phyloP scores from a whole-genome alignment of 2,329 filamentous ascomycete genomes.

The Cercospora sp. region DNA sequence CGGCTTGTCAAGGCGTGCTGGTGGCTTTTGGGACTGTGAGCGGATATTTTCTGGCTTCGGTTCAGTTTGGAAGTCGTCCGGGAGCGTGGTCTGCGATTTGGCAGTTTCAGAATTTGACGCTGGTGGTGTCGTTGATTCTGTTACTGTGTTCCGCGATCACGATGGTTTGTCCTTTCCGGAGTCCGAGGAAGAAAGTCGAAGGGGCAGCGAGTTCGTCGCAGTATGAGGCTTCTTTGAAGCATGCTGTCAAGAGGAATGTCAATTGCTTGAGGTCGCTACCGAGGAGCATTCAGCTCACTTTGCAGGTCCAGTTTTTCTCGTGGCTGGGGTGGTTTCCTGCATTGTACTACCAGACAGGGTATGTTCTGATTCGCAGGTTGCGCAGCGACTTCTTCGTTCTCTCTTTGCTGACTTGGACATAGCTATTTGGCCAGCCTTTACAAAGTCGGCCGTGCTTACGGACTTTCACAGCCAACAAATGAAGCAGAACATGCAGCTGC shows the following conservation, averaged over 20 bases:
- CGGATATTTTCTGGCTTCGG: neutral
- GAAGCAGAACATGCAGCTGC: neutral
- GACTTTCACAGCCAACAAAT: neutral
- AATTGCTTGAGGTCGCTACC: neutral
- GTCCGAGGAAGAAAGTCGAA: neutral
- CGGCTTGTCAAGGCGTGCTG: neutral
- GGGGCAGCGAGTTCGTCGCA: neutral
- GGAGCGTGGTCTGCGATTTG: neutral
- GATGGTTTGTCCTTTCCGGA: neutral
- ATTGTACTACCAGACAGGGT: neutral
- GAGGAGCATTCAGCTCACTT: neutral
- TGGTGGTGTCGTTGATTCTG: neutral
- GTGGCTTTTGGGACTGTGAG: neutral
- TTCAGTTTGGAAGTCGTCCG: neutral
- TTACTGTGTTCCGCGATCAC: neutral
- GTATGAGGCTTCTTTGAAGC: neutral
- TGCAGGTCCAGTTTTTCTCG: neutral
- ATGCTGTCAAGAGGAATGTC: neutral
- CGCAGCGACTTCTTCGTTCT: neutral
- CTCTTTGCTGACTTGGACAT: neutral
- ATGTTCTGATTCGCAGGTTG: neutral
- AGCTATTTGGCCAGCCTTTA: neutral
- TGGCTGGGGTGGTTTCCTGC: slow-evolving; percentile 1
- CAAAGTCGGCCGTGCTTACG: too few species aligned
- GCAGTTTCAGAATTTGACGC: neutral